Conservation (phyloP, 176 grass and related monocot species). For the Puya raimondii region DNA sequence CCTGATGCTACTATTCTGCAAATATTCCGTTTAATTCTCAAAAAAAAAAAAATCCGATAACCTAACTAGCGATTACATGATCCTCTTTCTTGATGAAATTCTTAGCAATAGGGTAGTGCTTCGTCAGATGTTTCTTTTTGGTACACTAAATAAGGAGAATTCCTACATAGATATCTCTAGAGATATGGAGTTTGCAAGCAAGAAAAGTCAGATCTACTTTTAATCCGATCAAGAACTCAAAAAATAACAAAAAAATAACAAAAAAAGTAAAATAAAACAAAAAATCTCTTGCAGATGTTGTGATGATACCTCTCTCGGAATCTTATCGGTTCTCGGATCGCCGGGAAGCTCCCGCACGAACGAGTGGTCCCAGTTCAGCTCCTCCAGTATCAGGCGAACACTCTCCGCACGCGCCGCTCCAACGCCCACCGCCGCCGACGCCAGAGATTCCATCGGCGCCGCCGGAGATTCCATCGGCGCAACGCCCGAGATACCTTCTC, state of each 20-base stretch:
- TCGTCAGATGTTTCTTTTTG: too few species aligned
- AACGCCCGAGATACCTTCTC: slow-evolving; percentile 12
- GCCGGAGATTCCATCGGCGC: slow-evolving; percentile 6
- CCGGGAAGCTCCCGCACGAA: slow-evolving; percentile 72
- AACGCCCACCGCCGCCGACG: background rate
- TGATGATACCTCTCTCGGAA: slow-evolving; percentile 43
- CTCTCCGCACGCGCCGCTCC: background rate
- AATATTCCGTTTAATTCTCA: too few species aligned
- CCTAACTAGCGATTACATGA: too few species aligned
- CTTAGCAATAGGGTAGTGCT: too few species aligned
- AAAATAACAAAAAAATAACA: slow-evolving; percentile 3
- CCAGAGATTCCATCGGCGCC: background rate
- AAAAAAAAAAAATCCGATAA: too few species aligned
- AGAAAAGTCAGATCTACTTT: too few species aligned
- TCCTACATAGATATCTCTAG: too few species aligned
- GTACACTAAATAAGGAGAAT: too few species aligned
- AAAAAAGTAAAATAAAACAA: background rate
- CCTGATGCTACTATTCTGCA: too few species aligned
- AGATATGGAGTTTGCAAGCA: too few species aligned
- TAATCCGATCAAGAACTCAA: background rate
- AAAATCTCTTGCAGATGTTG: background rate
- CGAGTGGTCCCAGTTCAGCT: slow-evolving; percentile 74
- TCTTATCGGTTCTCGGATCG: slow-evolving; percentile 51
- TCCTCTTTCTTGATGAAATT: too few species aligned
- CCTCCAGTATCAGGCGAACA: slow-evolving; percentile 43